A percentile compares a stretch with the other conserved stretches of the same genome.
Evolutionary conservation across 129 eudicot species (phyloP).

Genomic region (Chrysanthemum seticuspe): DNA sequence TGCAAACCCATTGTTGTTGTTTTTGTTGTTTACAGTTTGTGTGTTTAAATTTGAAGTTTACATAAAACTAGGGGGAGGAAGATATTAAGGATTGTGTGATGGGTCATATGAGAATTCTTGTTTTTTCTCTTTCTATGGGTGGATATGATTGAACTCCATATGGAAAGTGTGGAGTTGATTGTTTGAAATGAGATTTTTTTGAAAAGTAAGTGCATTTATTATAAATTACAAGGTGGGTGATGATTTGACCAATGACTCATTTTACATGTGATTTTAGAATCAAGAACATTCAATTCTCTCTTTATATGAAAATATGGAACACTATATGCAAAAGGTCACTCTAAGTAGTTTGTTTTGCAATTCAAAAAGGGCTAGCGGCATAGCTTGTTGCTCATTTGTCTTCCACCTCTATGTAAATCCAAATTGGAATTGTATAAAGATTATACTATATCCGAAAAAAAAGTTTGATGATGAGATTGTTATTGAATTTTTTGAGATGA

Average conservation of each 20-base stretch:
- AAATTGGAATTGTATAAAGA: no score
- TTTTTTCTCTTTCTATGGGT: background rate
- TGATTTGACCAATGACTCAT: background rate
- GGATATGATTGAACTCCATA: background rate
- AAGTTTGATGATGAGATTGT: background rate
- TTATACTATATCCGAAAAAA: no score
- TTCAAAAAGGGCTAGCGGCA: no score
- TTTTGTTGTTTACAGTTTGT: constrained; percentile 1
- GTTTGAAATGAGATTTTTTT: background rate
- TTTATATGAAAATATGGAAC: background rate
- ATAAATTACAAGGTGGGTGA: background rate
- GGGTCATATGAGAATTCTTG: background rate
- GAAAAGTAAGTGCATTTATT: background rate
- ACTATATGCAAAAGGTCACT: background rate
- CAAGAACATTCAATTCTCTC: background rate
- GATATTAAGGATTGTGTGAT: background rate
- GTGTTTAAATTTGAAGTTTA: background rate
- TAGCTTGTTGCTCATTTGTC: no score
- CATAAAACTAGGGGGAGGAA: background rate
- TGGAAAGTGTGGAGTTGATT: background rate
- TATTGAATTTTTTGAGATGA: background rate
- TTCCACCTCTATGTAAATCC: no score
- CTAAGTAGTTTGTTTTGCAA: no score
- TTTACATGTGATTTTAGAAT: background rate
- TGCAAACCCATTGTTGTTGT: background rate